These are phyloP conservation scores for Akebia trifoliata DNA, from an alignment of 164 flowering plant genomes.

Conservation along the genomic window DNA sequence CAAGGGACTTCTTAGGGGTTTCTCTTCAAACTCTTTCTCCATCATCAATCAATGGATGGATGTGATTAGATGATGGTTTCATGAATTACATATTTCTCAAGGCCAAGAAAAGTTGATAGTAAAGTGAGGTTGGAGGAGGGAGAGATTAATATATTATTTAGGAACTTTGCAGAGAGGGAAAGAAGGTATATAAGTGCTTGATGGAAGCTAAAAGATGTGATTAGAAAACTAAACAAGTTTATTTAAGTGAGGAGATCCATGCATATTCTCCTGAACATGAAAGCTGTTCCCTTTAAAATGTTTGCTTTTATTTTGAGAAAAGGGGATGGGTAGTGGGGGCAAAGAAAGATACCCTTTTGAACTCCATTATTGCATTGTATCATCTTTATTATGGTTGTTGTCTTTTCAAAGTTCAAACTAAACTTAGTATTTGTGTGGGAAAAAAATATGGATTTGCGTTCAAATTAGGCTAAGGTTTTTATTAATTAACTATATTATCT, in stretches of 20 bases:
- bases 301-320: conserved; percentile 27
- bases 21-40: conserved; percentile 56
- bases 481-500: conserved; percentile 1
- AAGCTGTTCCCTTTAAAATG: conserved; percentile 38
- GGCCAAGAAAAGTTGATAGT: conserved; percentile 17
- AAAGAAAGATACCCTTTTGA: conserved; percentile 24
- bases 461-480: not conserved
- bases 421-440: conserved; percentile 1
- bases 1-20: conserved; percentile 91
- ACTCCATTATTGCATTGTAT: conserved; percentile 48
- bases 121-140: conserved; percentile 8
- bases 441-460: conserved; percentile 6
- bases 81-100: conserved; percentile 15
- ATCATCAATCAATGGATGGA: conserved; percentile 66
- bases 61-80: conserved; percentile 27
- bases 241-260: conserved; percentile 33
- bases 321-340: conserved; percentile 23
- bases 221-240: conserved; percentile 11
- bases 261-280: conserved; percentile 55
- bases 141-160: conserved; percentile 14
- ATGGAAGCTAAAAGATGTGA: conserved; percentile 21
- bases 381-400: conserved; percentile 20
- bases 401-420: conserved; percentile 9
- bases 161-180: conserved; percentile 17
- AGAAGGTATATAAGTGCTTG: conserved; percentile 20